Evolutionary conservation across 805 yeast species (phyloP), one percentile per base, ranked within the genome.

Genomic region (Monosporozyma solicola): DNA sequence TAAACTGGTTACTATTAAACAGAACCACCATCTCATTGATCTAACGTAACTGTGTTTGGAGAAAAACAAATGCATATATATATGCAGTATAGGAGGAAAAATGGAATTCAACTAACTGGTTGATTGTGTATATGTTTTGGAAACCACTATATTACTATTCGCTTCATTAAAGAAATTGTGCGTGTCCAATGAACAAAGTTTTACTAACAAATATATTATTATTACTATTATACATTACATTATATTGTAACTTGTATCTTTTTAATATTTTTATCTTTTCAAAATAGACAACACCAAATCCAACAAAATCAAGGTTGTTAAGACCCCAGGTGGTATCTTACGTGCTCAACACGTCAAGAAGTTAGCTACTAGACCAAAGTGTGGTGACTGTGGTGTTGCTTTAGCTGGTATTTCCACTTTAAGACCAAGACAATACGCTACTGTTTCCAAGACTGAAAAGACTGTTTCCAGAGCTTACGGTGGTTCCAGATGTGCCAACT

Each of bases 281-380:
- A 9, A 44, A 33, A 49, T 59, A 87, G 95, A 90, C 96, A 94
- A 94, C 96, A 91, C 99, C 85, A 86, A 85, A 79, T 94, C 99
- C 70, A 94, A 94, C 96, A 88, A 87, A 83, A 92, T 94, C 83
- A 92, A 87, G 91, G 95, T 92, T 79, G 96, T 92, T 72, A 94
- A 92, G 88, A 94, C 99, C 80, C 99, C 99, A 79, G 99, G 99
- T 84, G 98, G 98, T 75, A 86, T 85, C 79, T 85, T 94, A 79
- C 85, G 90, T 75, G 96, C 96, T 74, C 97, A 91, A 79, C 99
- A 94, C 82, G 81, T 89, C 73, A 88, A 88, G 86, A 90, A 90
- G 84, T 72, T 73, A 67, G 96, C 89, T 71, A 74, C 95, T 71
- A 83, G 88, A 80, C 85, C 85, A 73, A 85, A 83, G 75, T 85